Evolutionary conservation across 441 rosid genomes (phyloP).

Genomic region (Daphne laureola): DNA sequence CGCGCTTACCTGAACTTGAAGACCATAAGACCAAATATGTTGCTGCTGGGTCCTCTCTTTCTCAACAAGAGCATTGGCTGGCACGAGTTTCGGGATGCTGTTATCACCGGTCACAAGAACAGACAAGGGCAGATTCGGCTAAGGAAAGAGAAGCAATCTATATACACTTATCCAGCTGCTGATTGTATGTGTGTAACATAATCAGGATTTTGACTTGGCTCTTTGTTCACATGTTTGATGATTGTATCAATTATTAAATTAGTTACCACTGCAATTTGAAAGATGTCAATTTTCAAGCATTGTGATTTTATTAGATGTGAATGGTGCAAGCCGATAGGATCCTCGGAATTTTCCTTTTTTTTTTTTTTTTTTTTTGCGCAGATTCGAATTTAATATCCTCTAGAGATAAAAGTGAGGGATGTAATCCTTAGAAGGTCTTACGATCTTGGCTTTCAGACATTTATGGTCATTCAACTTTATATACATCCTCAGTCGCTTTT

Average conservation of each 20-base stretch:
- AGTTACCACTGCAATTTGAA: background rate
- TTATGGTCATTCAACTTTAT: no score
- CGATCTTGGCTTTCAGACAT: no score
- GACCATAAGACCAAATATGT: constrained; percentile 66
- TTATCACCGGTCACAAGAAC: constrained; percentile 45
- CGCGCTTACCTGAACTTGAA: constrained; percentile 54
- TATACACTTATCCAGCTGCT: constrained; percentile 66
- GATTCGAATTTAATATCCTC: no score
- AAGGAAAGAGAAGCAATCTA: constrained; percentile 54
- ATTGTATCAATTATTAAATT: background rate
- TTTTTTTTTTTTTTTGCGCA: no score
- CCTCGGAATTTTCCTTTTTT: no score
- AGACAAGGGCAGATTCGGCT: constrained; percentile 54
- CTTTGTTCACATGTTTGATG: background rate
- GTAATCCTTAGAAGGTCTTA: no score
- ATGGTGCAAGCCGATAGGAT: no score
- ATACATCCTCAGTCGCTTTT: no score
- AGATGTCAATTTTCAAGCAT: background rate
- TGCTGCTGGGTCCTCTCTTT: constrained; percentile 44
- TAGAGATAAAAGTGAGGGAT: no score
- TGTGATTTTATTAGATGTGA: background rate
- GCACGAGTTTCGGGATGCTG: constrained; percentile 47
- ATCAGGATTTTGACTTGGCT: background rate
- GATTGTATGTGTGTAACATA: constrained; percentile 52
- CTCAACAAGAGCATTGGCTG: constrained; percentile 53